A percentile compares a stretch with the other conserved stretches of the same genome.
Conservation (phyloP, 78 protist genomes). For the Dictyostelium capitatum region DNA sequence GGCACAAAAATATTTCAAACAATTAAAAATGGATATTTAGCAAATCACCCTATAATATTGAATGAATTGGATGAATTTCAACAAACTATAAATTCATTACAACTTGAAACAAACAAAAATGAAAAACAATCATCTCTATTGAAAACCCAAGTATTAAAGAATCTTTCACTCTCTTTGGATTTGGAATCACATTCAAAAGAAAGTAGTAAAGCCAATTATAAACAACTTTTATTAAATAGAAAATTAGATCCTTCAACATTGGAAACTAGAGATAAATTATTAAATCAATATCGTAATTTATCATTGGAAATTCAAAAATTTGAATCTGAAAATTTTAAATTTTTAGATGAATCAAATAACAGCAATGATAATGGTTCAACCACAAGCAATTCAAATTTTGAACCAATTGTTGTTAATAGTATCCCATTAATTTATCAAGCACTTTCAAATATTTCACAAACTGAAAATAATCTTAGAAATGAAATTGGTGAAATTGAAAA, state of each 20-base stretch:
- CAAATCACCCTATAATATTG: neutral
- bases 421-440: constrained; percentile 7
- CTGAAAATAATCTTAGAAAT: neutral
- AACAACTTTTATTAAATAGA: constrained; percentile 1
- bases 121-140: neutral
- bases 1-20: neutral
- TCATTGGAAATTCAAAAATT: neutral
- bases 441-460: constrained; percentile 18
- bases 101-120: neutral
- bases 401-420: neutral
- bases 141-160: neutral
- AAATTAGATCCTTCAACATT: constrained; percentile 21
- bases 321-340: neutral
- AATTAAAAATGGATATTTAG: neutral
- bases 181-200: neutral
- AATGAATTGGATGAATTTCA: constrained; percentile 6
- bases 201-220: neutral
- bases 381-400: neutral
- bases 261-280: neutral
- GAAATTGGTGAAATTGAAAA: constrained; percentile 16
- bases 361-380: too few relatives aligned
- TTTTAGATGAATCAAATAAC: too few relatives aligned
- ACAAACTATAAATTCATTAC: neutral
- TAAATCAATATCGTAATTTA: neutral
- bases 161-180: neutral